Percentiles rank a stretch among this genome's conserved stretches.
Conservation (phyloP, 495 filamentous ascomycete species). For the Penicillium simplicissimum region DNA sequence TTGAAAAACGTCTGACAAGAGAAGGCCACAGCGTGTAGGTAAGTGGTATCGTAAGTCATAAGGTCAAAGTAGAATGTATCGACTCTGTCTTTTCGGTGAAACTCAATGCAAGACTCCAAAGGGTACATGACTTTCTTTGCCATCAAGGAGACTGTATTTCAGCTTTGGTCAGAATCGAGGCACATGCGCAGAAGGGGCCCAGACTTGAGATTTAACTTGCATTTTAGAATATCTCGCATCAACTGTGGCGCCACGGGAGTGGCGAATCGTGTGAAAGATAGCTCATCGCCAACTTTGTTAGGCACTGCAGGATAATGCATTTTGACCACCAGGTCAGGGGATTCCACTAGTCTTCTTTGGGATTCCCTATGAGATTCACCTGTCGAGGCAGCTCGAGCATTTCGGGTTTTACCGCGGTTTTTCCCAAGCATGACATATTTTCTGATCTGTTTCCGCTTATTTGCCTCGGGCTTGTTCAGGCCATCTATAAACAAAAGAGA, state of each 20-base stretch:
- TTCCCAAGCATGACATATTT: conserved; percentile 54
- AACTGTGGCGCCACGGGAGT: conserved; percentile 28
- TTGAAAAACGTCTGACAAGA: conserved; percentile 35
- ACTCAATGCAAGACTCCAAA: conserved; percentile 38
- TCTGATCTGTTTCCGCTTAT: conserved; percentile 42
- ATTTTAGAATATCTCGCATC: conserved; percentile 20
- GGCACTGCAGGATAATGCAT: conserved; percentile 10
- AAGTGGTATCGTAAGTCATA: conserved; percentile 36
- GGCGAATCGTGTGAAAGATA: conserved; percentile 32
- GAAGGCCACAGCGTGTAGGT: conserved; percentile 42
- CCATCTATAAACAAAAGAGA: conserved; percentile 10
- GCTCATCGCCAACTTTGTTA: conserved; percentile 17
- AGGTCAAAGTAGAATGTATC: conserved; percentile 33
- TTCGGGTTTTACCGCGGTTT: conserved; percentile 32
- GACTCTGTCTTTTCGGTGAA: conserved; percentile 27
- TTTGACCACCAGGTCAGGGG: background rate
- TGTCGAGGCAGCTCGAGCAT: background rate
- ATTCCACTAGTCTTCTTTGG: background rate
- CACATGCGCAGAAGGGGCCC: background rate
- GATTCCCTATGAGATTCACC: background rate
- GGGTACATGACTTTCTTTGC: conserved; percentile 31
- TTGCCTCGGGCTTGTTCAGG: conserved; percentile 27
- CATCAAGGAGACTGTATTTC: conserved; percentile 32
- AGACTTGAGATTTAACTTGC: conserved; percentile 12
- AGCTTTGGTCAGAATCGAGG: background rate